A percentile compares a stretch with the other conserved stretches of the same genome.
Evolutionary conservation across 345 rosid genomes (phyloP).

Genomic region (Mallotus nudiflorus): DNA sequence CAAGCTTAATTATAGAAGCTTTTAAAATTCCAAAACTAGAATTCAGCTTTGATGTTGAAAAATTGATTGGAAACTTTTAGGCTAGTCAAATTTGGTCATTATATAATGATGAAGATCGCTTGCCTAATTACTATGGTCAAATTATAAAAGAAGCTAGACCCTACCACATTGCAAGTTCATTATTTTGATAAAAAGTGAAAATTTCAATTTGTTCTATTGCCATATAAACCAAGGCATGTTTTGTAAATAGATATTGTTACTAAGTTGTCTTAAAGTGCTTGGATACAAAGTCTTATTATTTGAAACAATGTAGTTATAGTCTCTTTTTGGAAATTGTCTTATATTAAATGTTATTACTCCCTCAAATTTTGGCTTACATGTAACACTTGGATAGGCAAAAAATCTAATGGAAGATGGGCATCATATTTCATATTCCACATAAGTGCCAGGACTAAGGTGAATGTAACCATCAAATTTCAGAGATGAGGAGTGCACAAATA

Average conservation of each 20-base stretch:
- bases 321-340: not conserved
- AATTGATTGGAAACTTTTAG: slow-evolving; percentile 45
- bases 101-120: slow-evolving; percentile 62
- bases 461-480: slow-evolving; percentile 12
- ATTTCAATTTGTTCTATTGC: not conserved
- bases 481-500: slow-evolving; percentile 27
- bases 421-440: slow-evolving; percentile 9
- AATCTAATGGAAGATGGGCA: not conserved
- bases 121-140: slow-evolving; percentile 64
- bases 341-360: not conserved
- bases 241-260: not conserved
- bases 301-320: not conserved
- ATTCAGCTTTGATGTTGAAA: slow-evolving; percentile 52
- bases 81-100: slow-evolving; percentile 67
- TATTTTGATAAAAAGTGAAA: slow-evolving; percentile 27
- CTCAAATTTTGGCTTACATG: no score
- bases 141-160: slow-evolving; percentile 51
- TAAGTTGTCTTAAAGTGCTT: not conserved
- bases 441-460: not conserved
- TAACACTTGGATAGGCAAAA: not conserved
- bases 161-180: slow-evolving; percentile 47
- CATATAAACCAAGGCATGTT: not conserved
- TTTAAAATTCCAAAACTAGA: slow-evolving; percentile 49
- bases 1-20: slow-evolving; percentile 7
- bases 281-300: not conserved